Conservation (phyloP, 805 yeast species). For the Lachancea kluyveri region DNA sequence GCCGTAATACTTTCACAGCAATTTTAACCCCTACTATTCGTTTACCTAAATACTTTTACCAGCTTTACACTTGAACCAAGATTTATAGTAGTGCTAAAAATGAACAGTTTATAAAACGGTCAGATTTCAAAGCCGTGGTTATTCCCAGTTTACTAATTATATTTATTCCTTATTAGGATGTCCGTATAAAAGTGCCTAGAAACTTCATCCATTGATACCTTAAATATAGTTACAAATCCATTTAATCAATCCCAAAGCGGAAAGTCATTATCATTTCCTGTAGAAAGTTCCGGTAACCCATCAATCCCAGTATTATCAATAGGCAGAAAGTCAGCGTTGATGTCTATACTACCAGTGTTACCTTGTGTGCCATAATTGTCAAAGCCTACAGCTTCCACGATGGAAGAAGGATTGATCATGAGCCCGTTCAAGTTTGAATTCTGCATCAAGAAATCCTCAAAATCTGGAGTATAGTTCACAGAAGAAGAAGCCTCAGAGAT, state of each 20-base stretch:
- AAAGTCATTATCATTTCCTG: conserved; percentile 18
- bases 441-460: conserved; percentile 30
- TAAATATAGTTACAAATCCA: too few species aligned
- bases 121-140: too few species aligned
- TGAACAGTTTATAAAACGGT: too few species aligned
- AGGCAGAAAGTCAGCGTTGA: conserved; percentile 22
- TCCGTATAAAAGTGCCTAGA: too few species aligned
- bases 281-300: conserved; percentile 19
- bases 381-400: conserved; percentile 29
- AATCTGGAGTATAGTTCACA: conserved; percentile 25
- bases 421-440: conserved; percentile 27
- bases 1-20: too few species aligned
- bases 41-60: too few species aligned
- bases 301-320: conserved; percentile 25
- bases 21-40: too few species aligned
- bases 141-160: too few species aligned
- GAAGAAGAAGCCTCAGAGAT: conserved; percentile 17
- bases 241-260: conserved; percentile 26
- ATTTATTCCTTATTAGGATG: too few species aligned
- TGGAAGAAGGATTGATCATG: conserved; percentile 26
- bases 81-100: too few species aligned
- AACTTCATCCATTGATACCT: too few species aligned
- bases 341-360: conserved; percentile 12
- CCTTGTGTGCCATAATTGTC: conserved; percentile 13
- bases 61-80: too few species aligned